These are phyloP conservation scores for Paraleonurus japonicus DNA, from an alignment of 257 asterid species.

Conservation along the genomic window DNA sequence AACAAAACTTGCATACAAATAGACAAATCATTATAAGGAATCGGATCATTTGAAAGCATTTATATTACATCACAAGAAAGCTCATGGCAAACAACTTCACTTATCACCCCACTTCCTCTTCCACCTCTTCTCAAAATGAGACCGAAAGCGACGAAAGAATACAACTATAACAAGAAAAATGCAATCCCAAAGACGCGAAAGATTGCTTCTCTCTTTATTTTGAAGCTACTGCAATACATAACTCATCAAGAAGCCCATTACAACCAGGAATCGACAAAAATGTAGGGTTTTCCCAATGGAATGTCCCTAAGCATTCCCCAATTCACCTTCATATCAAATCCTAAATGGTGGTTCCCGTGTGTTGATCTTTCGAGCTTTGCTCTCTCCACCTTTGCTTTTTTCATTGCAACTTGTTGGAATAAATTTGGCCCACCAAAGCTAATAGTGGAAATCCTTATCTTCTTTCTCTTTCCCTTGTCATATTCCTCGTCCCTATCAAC, in stretches of 20 bases:
- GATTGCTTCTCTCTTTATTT: background rate
- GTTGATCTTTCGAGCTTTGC: conserved; percentile 39
- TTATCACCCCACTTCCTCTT: conserved; percentile 8
- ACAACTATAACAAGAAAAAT: background rate
- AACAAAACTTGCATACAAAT: background rate
- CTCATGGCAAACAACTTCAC: background rate
- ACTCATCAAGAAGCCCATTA: background rate
- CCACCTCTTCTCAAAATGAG: conserved; percentile 37
- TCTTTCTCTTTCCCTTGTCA: conserved; percentile 91
- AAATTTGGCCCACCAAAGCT: conserved; percentile 65
- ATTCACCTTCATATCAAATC: conserved; percentile 38
- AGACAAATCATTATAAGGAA: background rate
- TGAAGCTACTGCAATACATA: background rate
- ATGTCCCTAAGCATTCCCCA: background rate
- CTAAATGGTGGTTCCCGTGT: conserved; percentile 58
- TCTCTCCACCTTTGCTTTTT: conserved; percentile 43
- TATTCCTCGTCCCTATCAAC: conserved; percentile 88
- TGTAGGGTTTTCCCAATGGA: conserved; percentile 1
- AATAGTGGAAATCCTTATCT: conserved; percentile 49
- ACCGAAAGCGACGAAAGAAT: conserved; percentile 18
- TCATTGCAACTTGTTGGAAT: conserved; percentile 70
- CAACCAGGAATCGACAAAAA: background rate
- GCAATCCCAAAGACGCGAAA: background rate
- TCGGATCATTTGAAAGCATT: background rate
- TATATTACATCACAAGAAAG: background rate